A percentile compares a stretch with the other conserved stretches of the same genome.
Conservation (phyloP, 371 early-diverging fungal species). For the Mortierella sp. region DNA sequence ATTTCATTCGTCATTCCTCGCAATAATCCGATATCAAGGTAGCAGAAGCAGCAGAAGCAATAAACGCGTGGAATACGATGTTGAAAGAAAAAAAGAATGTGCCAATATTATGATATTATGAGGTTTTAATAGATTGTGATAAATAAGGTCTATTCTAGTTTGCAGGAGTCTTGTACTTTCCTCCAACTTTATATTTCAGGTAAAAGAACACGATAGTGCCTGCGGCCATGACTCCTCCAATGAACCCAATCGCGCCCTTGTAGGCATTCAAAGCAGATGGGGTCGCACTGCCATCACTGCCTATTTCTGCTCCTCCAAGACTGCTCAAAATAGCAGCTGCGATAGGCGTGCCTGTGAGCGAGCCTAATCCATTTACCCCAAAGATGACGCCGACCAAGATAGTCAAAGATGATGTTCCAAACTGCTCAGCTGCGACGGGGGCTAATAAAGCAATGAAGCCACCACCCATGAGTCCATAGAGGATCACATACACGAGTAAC, state of each 20-base stretch:
- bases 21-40: neutral
- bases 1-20: neutral
- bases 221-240: conserved; percentile 59
- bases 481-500: conserved; percentile 62
- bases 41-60: neutral
- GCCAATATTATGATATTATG: neutral
- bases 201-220: conserved; percentile 36
- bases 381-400: conserved; percentile 59
- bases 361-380: conserved; percentile 61
- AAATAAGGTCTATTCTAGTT: neutral
- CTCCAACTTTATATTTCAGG: conserved; percentile 37
- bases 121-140: too few relatives aligned
- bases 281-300: neutral
- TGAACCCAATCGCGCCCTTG: conserved; percentile 62
- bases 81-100: neutral
- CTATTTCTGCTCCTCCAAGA: conserved; percentile 24
- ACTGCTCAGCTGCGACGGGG: conserved; percentile 58
- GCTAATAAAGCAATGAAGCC: conserved; percentile 63
- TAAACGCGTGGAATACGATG: neutral
- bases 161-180: conserved; percentile 17
- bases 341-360: conserved; percentile 61
- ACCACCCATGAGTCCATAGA: conserved; percentile 64
- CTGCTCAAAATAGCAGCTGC: conserved; percentile 54
- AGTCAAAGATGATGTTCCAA: conserved; percentile 53
- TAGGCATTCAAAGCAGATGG: conserved; percentile 38